These are phyloP conservation scores for Penicillium sp. DNA, from an alignment of 2,329 filamentous ascomycete species.

Conservation along the genomic window DNA sequence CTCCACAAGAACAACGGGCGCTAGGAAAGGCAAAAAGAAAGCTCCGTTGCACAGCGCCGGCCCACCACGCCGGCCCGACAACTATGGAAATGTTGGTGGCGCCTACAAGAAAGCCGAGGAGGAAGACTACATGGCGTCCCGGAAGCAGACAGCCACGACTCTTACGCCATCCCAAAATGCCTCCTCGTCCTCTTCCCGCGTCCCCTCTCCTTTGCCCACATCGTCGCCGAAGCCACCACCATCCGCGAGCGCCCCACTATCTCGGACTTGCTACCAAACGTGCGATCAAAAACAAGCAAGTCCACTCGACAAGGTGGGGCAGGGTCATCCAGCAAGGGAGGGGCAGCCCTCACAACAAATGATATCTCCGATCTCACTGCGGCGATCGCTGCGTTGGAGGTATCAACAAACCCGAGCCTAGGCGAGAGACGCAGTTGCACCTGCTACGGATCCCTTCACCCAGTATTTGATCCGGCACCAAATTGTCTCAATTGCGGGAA, in stretches of 20 bases:
- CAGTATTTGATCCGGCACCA: slow-evolving; percentile 84
- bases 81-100: slow-evolving; percentile 65
- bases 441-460: slow-evolving; percentile 85
- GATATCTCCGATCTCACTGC: slow-evolving; percentile 62
- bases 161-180: slow-evolving; percentile 39
- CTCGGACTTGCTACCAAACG: slow-evolving; percentile 68
- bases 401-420: slow-evolving; percentile 83
- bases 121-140: slow-evolving; percentile 69
- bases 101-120: slow-evolving; percentile 74
- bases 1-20: slow-evolving; percentile 5
- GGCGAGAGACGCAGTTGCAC: slow-evolving; percentile 71
- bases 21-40: slow-evolving; percentile 57
- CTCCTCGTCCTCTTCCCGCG: slow-evolving; percentile 48
- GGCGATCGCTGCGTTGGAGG: slow-evolving; percentile 84
- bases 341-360: slow-evolving; percentile 46
- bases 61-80: slow-evolving; percentile 63
- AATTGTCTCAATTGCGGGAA: slow-evolving; percentile 94
- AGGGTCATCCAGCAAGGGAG: slow-evolving; percentile 66
- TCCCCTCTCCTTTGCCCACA: slow-evolving; percentile 41
- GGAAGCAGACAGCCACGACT: slow-evolving; percentile 46
- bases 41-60: slow-evolving; percentile 62
- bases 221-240: slow-evolving; percentile 54
- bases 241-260: slow-evolving; percentile 75
- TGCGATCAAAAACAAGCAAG: slow-evolving; percentile 60
- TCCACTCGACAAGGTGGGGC: slow-evolving; percentile 71